Evolutionary conservation across 768 basidiomycete genomes (phyloP).

Genomic region (Amanita brunnescens): DNA sequence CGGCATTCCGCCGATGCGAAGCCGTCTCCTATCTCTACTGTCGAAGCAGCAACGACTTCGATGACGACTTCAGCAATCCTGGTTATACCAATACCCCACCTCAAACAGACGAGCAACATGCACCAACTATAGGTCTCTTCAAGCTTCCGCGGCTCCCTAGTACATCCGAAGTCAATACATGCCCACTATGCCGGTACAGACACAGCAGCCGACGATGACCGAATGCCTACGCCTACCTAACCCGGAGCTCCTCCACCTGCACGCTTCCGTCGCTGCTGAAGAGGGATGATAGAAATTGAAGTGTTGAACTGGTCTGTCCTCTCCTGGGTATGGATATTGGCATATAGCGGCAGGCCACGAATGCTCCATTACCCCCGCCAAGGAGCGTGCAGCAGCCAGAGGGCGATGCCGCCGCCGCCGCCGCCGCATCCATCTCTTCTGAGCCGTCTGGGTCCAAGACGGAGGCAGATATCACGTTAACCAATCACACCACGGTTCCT

Average conservation of each 20-base stretch:
- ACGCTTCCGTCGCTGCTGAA: slow-evolving; percentile 46
- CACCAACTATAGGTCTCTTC: slow-evolving; percentile 2
- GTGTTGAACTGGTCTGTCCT: slow-evolving; percentile 63
- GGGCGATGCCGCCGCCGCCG: slow-evolving; percentile 23
- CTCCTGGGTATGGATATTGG: slow-evolving; percentile 38
- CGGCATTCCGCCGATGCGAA: slow-evolving; percentile 21
- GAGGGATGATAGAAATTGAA: slow-evolving; percentile 78
- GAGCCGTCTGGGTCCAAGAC: neutral
- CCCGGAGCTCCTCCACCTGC: slow-evolving; percentile 20
- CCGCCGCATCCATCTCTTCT: slow-evolving; percentile 8
- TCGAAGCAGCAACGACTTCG: slow-evolving; percentile 13
- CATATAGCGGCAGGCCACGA: slow-evolving; percentile 32
- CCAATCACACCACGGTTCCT: too few relatives aligned
- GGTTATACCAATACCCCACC: slow-evolving; percentile 10
- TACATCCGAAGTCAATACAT: slow-evolving; percentile 19
- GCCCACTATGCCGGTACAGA: slow-evolving; percentile 22
- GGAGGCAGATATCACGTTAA: too few relatives aligned
- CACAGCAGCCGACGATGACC: slow-evolving; percentile 24
- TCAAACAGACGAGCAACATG: slow-evolving; percentile 10
- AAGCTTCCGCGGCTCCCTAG: slow-evolving; percentile 6
- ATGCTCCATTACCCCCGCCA: slow-evolving; percentile 42
- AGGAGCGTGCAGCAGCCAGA: slow-evolving; percentile 47
- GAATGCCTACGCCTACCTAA: slow-evolving; percentile 34
- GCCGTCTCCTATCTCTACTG: neutral
- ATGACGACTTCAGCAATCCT: slow-evolving; percentile 10